These are phyloP conservation scores for Xylaria palmicola DNA, from an alignment of 495 filamentous ascomycete genomes.

Conservation along the genomic window DNA sequence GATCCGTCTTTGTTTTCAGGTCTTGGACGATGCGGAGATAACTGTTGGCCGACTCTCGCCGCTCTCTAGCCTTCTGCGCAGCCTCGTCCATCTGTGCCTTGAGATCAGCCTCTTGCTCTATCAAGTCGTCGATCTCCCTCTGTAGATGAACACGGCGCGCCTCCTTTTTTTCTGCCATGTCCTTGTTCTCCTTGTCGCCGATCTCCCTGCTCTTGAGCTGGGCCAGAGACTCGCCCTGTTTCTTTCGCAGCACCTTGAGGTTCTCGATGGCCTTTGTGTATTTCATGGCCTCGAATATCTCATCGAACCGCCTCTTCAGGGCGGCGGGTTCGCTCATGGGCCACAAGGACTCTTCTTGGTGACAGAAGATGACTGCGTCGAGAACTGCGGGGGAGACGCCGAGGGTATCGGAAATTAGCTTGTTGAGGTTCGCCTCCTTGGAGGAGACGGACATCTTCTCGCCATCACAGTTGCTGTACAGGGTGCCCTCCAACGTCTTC, in stretches of 20 bases:
- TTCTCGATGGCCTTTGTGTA: slow-evolving; percentile 97
- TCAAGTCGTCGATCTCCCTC: slow-evolving; percentile 69
- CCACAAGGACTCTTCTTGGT: slow-evolving; percentile 97
- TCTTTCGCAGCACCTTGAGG: slow-evolving; percentile 81
- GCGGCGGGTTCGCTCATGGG: slow-evolving; percentile 86
- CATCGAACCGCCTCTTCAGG: slow-evolving; percentile 92
- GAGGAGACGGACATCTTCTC: slow-evolving; percentile 76
- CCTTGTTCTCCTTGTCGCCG: slow-evolving; percentile 80
- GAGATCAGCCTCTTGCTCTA: slow-evolving; percentile 57
- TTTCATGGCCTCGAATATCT: slow-evolving; percentile 95
- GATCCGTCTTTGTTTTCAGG: slow-evolving; percentile 71
- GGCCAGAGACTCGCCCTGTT: slow-evolving; percentile 70
- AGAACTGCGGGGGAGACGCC: slow-evolving; percentile 89
- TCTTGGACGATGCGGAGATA: slow-evolving; percentile 59
- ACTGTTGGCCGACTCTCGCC: slow-evolving; percentile 43
- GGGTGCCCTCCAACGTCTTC: slow-evolving; percentile 78
- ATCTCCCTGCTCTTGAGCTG: slow-evolving; percentile 70
- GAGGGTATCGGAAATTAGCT: slow-evolving; percentile 79
- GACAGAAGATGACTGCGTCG: slow-evolving; percentile 95
- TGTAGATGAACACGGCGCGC: slow-evolving; percentile 62
- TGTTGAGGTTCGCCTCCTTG: slow-evolving; percentile 73
- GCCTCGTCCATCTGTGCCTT: slow-evolving; percentile 46
- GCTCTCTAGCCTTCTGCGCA: slow-evolving; percentile 40
- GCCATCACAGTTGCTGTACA: slow-evolving; percentile 76
- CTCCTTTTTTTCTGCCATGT: slow-evolving; percentile 71